Conservation (phyloP, 495 filamentous ascomycete species). For the Tetracladium marchalianum region DNA sequence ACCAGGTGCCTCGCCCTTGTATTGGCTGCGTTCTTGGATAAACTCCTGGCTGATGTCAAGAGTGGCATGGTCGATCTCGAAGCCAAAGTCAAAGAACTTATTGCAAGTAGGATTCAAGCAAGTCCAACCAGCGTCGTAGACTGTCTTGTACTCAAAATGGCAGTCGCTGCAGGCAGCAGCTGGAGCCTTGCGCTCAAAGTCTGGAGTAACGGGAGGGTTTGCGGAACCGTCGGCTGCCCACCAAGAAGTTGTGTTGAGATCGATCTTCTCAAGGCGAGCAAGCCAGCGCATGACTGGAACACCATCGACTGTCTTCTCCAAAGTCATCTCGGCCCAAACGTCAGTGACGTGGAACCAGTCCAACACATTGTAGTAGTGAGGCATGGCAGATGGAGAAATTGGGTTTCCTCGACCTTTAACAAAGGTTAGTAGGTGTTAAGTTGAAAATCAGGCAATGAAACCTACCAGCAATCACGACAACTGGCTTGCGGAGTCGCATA, state of each 20-base stretch:
- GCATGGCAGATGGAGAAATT: slow-evolving; percentile 40
- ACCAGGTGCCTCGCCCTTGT: slow-evolving; percentile 17
- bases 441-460: neutral
- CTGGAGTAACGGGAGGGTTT: slow-evolving; percentile 1
- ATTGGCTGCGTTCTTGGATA: slow-evolving; percentile 32
- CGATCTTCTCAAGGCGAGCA: slow-evolving; percentile 63
- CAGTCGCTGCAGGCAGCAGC: slow-evolving; percentile 16
- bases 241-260: slow-evolving; percentile 53
- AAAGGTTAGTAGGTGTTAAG: slow-evolving; percentile 3
- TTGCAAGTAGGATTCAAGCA: slow-evolving; percentile 52
- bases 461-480: slow-evolving; percentile 53
- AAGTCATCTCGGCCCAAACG: slow-evolving; percentile 56
- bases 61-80: slow-evolving; percentile 18
- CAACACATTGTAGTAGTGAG: slow-evolving; percentile 59
- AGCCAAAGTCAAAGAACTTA: slow-evolving; percentile 44
- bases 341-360: slow-evolving; percentile 64
- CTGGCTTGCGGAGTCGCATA: slow-evolving; percentile 25
- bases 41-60: slow-evolving; percentile 52
- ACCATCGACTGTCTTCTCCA: slow-evolving; percentile 19
- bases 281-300: slow-evolving; percentile 25
- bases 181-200: neutral
- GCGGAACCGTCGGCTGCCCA: slow-evolving; percentile 40
- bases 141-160: slow-evolving; percentile 20
- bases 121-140: slow-evolving; percentile 51
- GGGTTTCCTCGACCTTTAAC: slow-evolving; percentile 40